Conservation (phyloP, 1,139 yeast species). For the Nakaseomyces glabratus region DNA sequence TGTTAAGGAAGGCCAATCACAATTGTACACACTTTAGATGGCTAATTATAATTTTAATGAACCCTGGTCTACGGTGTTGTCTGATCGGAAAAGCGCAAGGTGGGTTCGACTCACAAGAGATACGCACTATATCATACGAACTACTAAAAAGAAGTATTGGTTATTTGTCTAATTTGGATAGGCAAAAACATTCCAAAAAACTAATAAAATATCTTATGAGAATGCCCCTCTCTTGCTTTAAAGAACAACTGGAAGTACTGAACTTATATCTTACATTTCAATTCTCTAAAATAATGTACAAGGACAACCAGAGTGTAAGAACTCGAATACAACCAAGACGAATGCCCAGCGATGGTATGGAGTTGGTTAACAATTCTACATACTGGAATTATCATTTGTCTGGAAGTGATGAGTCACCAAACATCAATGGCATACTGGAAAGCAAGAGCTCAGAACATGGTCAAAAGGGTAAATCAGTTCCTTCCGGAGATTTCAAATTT, state of each 20-base stretch:
- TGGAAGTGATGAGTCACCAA: slow-evolving; percentile 1
- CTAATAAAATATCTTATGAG: slow-evolving; percentile 53
- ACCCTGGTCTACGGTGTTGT: slow-evolving; percentile 47
- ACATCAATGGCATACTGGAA: slow-evolving; percentile 4
- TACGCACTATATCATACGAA: slow-evolving; percentile 51
- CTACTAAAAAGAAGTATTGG: slow-evolving; percentile 61
- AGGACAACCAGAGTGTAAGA: slow-evolving; percentile 1
- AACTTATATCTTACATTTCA: slow-evolving; percentile 62
- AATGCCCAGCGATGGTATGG: slow-evolving; percentile 10
- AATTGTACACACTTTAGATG: slow-evolving; percentile 38
- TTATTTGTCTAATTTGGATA: slow-evolving; percentile 44
- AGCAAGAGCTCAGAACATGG: slow-evolving; percentile 4
- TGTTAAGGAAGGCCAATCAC: slow-evolving; percentile 36
- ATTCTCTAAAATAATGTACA: slow-evolving; percentile 34
- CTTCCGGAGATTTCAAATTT: slow-evolving; percentile 33
- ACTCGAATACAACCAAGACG: slow-evolving; percentile 10
- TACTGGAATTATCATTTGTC: slow-evolving; percentile 1
- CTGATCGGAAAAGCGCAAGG: slow-evolving; percentile 30
- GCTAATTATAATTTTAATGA: slow-evolving; percentile 53
- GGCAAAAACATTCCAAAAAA: slow-evolving; percentile 31
- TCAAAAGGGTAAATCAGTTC: background rate
- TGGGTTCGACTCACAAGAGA: slow-evolving; percentile 40
- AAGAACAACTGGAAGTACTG: slow-evolving; percentile 43
- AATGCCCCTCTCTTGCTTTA: slow-evolving; percentile 36
- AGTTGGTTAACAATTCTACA: background rate